A percentile compares a stretch with the other conserved stretches of the same genome.
These are phyloP conservation scores for Thelephora aurantiotincta DNA, from an alignment of 768 basidiomycete genomes.

Conservation along the genomic window DNA sequence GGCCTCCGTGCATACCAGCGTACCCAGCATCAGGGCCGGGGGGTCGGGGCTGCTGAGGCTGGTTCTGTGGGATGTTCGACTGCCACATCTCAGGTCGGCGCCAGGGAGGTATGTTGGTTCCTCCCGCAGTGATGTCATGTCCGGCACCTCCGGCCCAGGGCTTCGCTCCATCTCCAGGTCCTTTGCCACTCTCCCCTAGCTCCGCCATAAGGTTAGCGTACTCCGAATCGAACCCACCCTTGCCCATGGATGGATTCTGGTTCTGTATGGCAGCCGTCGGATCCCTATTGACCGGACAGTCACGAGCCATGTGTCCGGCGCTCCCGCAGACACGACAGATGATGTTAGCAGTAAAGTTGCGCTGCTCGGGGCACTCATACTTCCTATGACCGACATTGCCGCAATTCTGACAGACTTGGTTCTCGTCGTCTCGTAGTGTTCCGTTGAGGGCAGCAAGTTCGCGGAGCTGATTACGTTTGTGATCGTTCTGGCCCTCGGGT, in stretches of 20 bases:
- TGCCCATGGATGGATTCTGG: slow-evolving; percentile 34
- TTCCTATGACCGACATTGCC: slow-evolving; percentile 91
- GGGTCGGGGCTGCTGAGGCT: slow-evolving; percentile 46
- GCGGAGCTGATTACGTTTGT: slow-evolving; percentile 97
- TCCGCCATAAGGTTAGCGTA: slow-evolving; percentile 97
- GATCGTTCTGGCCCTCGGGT: slow-evolving; percentile 98
- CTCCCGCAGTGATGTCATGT: slow-evolving; percentile 39
- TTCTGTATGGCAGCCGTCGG: slow-evolving; percentile 41
- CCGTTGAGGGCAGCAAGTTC: slow-evolving; percentile 96
- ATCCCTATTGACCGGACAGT: slow-evolving; percentile 89
- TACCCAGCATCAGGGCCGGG: slow-evolving; percentile 17
- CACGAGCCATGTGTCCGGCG: slow-evolving; percentile 97
- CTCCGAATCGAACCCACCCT: slow-evolving; percentile 90
- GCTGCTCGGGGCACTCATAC: slow-evolving; percentile 97
- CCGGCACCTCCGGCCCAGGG: slow-evolving; percentile 57
- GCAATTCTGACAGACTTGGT: slow-evolving; percentile 97
- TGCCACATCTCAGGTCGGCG: slow-evolving; percentile 84
- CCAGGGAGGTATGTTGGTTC: slow-evolving; percentile 81
- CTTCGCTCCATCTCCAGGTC: slow-evolving; percentile 38
- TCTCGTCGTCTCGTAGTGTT: slow-evolving; percentile 98
- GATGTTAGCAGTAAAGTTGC: slow-evolving; percentile 98
- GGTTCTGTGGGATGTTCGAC: slow-evolving; percentile 25
- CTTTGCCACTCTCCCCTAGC: slow-evolving; percentile 70
- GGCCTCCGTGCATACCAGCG: neutral
- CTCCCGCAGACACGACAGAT: slow-evolving; percentile 98